Conservation (phyloP, 805 yeast genomes). For the Ogataea allantospora region DNA sequence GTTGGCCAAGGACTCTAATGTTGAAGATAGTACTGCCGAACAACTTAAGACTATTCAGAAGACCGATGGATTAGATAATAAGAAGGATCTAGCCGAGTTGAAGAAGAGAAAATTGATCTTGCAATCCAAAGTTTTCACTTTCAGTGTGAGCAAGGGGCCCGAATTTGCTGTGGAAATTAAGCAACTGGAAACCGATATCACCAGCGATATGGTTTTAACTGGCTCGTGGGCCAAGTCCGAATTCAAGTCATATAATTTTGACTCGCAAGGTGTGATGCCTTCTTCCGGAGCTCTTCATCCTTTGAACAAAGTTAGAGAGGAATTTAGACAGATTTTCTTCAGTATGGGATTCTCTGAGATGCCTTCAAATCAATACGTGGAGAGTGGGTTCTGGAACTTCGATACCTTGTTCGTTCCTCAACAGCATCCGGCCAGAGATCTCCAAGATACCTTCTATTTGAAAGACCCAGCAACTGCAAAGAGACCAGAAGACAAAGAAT, state of each 20-base stretch:
- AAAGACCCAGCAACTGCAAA: constrained; percentile 87
- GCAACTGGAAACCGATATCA: constrained; percentile 87
- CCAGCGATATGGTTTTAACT: constrained; percentile 83
- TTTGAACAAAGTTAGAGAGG: constrained; percentile 93
- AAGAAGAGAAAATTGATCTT: constrained; percentile 88
- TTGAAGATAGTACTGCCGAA: constrained; percentile 65
- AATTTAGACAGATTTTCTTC: constrained; percentile 95
- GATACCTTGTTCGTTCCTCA: constrained; percentile 97
- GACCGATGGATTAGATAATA: constrained; percentile 55
- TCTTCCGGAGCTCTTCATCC: constrained; percentile 95
- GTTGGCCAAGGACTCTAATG: constrained; percentile 45
- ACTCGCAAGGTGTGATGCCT: constrained; percentile 89
- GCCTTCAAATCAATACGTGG: constrained; percentile 99
- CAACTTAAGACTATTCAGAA: constrained; percentile 56
- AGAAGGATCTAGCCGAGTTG: constrained; percentile 72
- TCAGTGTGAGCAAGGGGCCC: constrained; percentile 72
- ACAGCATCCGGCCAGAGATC: constrained; percentile 99
- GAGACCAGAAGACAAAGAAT: constrained; percentile 76
- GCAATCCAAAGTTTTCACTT: constrained; percentile 72
- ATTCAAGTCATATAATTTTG: constrained; percentile 94
- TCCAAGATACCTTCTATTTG: constrained; percentile 97
- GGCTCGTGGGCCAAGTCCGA: constrained; percentile 80
- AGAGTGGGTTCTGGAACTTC: constrained; percentile 98
- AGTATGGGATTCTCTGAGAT: constrained; percentile 98
- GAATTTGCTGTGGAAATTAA: constrained; percentile 80